A percentile compares a stretch with the other conserved stretches of the same genome.
phyloP scores from a whole-genome alignment of 306 rosid genomes.

The Lotus japonicus region DNA sequence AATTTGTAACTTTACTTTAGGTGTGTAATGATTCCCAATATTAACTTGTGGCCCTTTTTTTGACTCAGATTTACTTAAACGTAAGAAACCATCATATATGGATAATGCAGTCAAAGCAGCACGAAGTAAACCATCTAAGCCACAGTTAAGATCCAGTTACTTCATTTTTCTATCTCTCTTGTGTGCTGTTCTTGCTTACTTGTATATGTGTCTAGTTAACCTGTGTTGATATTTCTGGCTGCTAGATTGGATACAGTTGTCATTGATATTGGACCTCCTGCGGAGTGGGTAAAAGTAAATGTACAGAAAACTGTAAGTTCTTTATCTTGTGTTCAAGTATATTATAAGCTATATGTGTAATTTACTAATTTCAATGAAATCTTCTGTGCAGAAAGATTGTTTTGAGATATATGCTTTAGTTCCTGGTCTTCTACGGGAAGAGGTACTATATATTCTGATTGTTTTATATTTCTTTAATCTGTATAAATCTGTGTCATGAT shows the following conservation, averaged over 20 bases:
- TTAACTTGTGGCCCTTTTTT: slow-evolving; percentile 13
- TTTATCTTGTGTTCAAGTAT: slow-evolving; percentile 3
- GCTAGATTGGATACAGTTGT: slow-evolving; percentile 76
- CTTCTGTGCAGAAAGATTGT: slow-evolving; percentile 79
- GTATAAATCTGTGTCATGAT: slow-evolving; percentile 1
- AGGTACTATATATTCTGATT: slow-evolving; percentile 46
- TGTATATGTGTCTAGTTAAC: slow-evolving; percentile 13
- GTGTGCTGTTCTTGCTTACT: slow-evolving; percentile 7
- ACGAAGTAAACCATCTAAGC: slow-evolving; percentile 66
- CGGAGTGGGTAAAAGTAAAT: slow-evolving; percentile 97
- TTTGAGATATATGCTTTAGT: slow-evolving; percentile 95
- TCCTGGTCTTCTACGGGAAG: slow-evolving; percentile 98
- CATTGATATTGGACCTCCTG: slow-evolving; percentile 86
- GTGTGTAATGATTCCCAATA: slow-evolving; percentile 14
- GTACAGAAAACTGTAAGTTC: slow-evolving; percentile 88
- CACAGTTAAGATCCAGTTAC: slow-evolving; percentile 65
- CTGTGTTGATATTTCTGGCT: slow-evolving; percentile 24
- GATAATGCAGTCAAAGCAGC: slow-evolving; percentile 69
- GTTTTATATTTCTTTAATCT: not conserved
- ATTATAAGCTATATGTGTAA: not conserved
- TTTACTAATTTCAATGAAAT: slow-evolving; percentile 14
- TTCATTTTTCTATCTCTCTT: slow-evolving; percentile 8
- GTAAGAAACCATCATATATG: slow-evolving; percentile 71
- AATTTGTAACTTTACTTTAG: not conserved
- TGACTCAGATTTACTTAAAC: slow-evolving; percentile 69